Conservation (phyloP, 2,329 filamentous ascomycete species). For the Nothopassalora personata region DNA sequence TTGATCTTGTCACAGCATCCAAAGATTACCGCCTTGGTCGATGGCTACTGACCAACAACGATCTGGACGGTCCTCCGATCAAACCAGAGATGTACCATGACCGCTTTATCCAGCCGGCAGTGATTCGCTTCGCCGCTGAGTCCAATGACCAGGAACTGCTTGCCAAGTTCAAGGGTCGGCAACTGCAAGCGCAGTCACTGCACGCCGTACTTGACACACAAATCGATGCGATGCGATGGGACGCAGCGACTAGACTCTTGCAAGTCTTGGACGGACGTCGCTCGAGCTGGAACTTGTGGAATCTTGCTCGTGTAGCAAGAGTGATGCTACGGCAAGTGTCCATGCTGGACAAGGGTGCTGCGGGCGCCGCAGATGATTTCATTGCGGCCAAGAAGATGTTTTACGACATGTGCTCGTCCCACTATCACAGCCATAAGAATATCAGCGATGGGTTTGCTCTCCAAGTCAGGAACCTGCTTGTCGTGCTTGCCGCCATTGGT, state of each 20-base stretch:
- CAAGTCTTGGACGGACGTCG: conserved; percentile 16
- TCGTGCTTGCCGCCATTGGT: conserved; percentile 17
- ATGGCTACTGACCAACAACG: conserved; percentile 49
- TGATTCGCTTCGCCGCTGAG: conserved; percentile 51
- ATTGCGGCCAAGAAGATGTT: conserved; percentile 9
- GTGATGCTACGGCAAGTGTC: conserved; percentile 9
- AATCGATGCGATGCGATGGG: conserved; percentile 38
- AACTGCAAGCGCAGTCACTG: conserved; percentile 6
- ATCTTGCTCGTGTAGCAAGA: conserved; percentile 11
- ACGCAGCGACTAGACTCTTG: conserved; percentile 37
- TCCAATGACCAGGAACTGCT: conserved; percentile 40
- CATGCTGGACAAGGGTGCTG: background rate
- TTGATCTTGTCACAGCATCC: conserved; percentile 47
- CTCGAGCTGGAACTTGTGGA: conserved; percentile 10
- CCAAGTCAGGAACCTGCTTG: conserved; percentile 10
- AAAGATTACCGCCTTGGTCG: conserved; percentile 46
- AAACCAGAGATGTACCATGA: conserved; percentile 41
- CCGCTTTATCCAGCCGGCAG: conserved; percentile 46
- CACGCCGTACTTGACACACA: conserved; percentile 41
- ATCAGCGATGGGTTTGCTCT: background rate
- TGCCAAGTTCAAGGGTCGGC: conserved; percentile 18
- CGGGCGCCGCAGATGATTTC: background rate
- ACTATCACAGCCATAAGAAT: background rate
- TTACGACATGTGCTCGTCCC: background rate
- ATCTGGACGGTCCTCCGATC: conserved; percentile 53